Percentiles rank a stretch among this genome's conserved stretches.
Conservation (phyloP, 1,284 basidiomycete genomes). For the Boletus semigastroideus region DNA sequence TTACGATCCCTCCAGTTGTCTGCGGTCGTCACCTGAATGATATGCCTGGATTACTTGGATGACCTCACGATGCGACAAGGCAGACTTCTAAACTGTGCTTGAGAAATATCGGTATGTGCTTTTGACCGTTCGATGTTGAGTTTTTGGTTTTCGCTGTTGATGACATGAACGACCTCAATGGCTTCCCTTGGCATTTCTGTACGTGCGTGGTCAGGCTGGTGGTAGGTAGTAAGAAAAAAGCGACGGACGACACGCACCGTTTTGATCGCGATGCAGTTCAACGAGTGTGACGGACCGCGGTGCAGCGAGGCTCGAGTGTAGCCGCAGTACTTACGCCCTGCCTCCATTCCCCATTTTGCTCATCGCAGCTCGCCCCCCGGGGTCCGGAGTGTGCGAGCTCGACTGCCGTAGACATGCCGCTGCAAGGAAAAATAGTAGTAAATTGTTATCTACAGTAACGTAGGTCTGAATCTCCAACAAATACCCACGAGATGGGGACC, state of each 20-base stretch:
- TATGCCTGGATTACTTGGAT: neutral
- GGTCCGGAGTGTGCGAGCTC: too few relatives aligned
- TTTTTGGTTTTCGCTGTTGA: conserved; percentile 98
- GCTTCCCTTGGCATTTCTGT: conserved; percentile 81
- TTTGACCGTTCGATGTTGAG: conserved; percentile 93
- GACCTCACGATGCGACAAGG: conserved; percentile 74
- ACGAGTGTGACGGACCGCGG: conserved; percentile 92
- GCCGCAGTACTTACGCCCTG: too few relatives aligned
- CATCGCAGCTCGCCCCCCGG: too few relatives aligned
- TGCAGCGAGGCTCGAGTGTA: too few relatives aligned
- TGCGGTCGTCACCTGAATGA: conserved; percentile 21
- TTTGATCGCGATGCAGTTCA: conserved; percentile 83
- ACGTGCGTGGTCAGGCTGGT: neutral
- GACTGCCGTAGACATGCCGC: too few relatives aligned
- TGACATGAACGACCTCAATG: conserved; percentile 89
- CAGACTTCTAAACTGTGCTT: conserved; percentile 94
- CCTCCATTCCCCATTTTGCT: too few relatives aligned
- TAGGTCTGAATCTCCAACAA: too few relatives aligned
- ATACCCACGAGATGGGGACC: too few relatives aligned
- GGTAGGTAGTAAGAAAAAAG: neutral
- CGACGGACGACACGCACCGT: conserved; percentile 52
- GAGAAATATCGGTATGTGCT: conserved; percentile 94
- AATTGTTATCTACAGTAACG: too few relatives aligned
- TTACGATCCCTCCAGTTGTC: conserved; percentile 77
- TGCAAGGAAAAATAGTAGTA: too few relatives aligned